A percentile compares a stretch with the other conserved stretches of the same genome.
phyloP scores from a whole-genome alignment of 2,329 filamentous ascomycete genomes.

The Gaeumannomyces sp. region DNA sequence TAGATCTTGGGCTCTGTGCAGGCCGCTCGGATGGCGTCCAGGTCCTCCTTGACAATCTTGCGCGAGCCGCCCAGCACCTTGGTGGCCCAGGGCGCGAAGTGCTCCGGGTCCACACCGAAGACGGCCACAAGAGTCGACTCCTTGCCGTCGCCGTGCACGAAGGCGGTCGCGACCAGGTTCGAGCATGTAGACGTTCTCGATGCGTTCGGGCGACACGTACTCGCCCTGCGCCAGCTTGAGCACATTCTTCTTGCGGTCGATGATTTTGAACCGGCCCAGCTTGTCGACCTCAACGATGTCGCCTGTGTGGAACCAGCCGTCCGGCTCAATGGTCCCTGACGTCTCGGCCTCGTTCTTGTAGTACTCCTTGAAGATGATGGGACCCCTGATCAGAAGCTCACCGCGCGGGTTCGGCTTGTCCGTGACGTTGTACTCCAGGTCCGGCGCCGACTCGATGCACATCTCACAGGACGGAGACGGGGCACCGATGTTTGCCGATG shows the following conservation, averaged over 20 bases:
- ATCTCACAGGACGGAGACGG: constrained; percentile 63
- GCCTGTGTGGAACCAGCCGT: constrained; percentile 96
- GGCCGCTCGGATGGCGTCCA: constrained; percentile 60
- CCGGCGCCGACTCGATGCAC: constrained; percentile 80
- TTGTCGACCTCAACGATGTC: constrained; percentile 85
- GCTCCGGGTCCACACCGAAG: constrained; percentile 79
- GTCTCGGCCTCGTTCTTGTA: constrained; percentile 89
- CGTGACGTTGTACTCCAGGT: constrained; percentile 85
- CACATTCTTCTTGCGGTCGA: constrained; percentile 98
- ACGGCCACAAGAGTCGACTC: constrained; percentile 79
- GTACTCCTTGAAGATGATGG: constrained; percentile 78
- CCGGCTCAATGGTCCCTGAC: constrained; percentile 68
- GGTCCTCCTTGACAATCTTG: constrained; percentile 57
- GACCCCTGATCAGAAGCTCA: constrained; percentile 78
- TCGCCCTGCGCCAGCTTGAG: constrained; percentile 96
- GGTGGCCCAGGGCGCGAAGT: constrained; percentile 74
- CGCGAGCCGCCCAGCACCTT: constrained; percentile 60
- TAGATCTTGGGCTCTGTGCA: constrained; percentile 64
- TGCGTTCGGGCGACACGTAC: constrained; percentile 94
- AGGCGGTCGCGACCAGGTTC: constrained; percentile 71
- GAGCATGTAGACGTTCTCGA: constrained; percentile 88
- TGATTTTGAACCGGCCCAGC: constrained; percentile 81
- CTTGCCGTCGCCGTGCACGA: constrained; percentile 83
- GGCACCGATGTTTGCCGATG: constrained; percentile 74
- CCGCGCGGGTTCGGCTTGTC: constrained; percentile 89